Conservation (phyloP, 306 rosid genomes). For the Quercus alba region DNA sequence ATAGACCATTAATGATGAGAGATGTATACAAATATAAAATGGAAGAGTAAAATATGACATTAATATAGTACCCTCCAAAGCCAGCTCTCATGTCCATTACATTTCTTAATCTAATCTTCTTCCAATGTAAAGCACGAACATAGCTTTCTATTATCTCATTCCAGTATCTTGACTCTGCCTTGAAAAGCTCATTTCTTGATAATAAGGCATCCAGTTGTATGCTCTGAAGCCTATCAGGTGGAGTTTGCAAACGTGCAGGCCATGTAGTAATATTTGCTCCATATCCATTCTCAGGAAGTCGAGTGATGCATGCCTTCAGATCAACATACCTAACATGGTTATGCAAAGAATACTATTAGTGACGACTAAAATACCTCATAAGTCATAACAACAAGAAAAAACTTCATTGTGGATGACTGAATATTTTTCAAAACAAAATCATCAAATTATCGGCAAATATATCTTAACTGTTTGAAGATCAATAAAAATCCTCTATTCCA, state of each 20-base stretch:
- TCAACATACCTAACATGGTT: constrained; percentile 63
- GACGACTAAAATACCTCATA: constrained; percentile 13
- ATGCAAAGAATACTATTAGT: constrained; percentile 23
- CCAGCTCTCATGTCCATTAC: constrained; percentile 98
- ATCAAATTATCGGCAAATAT: neutral
- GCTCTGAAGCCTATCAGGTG: constrained; percentile 85
- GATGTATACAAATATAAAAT: constrained; percentile 7
- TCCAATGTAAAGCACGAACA: constrained; percentile 66
- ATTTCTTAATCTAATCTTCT: constrained; percentile 69
- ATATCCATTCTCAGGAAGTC: constrained; percentile 65
- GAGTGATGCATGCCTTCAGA: constrained; percentile 81
- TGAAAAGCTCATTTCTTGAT: constrained; percentile 87
- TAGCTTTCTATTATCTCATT: constrained; percentile 59
- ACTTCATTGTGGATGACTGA: constrained; percentile 1
- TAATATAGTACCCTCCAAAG: constrained; percentile 81
- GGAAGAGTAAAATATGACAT: constrained; percentile 7
- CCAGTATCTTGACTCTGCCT: constrained; percentile 82
- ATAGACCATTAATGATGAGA: constrained; percentile 15
- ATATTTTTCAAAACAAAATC: constrained; percentile 9
- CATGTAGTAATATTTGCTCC: constrained; percentile 62
- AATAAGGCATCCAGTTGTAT: constrained; percentile 70
- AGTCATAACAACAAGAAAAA: neutral
- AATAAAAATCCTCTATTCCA: too few relatives aligned
- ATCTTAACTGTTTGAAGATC: neutral
- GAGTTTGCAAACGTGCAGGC: constrained; percentile 82